Evolutionary conservation across 768 basidiomycete genomes (phyloP), one percentile per base, ranked within the genome.

Genomic region (Daedalea quercina): DNA sequence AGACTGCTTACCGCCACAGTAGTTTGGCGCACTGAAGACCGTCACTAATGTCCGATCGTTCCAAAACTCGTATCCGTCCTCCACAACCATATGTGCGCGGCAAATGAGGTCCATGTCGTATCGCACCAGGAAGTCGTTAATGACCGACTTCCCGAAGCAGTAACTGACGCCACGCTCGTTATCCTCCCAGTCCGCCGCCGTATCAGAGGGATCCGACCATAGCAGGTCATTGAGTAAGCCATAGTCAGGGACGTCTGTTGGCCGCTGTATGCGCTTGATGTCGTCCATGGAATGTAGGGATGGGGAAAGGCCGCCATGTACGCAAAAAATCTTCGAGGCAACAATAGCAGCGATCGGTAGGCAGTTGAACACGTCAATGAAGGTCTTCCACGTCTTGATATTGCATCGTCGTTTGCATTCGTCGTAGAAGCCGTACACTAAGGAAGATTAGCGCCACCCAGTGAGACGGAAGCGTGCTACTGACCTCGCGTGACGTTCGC

Each of bases 31-130:
- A 61, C 93, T 95, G 71, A 99, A 99, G 51, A 99, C 94, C 1
- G 96, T 99, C 50, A 99, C 96, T 60, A 99, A 72, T 45, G 96
- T 97, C 60, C 96, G 82, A 64, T 99, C 96, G 63, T 98, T 97
- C 91, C 96, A 99, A 66, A 99, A 99, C 74, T 99, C 96, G 65
- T 98, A 97, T 8, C 95, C 95, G 64, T 94, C 92, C 68, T 99
- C 96, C 57, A 99, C 96, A 43, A 99, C 96, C 96, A 98, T 98
- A 71, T 99, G 96, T 47, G 96, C 96, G 47, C 96, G 87, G 75
- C 96, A 98, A 72, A 99, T 98, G 57, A 99, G 78, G 71, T 99
- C 95, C 89, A 99, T 97, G 70, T 99, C 95, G 66, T 94, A 94
- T 57, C 88, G 84, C 58, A 86, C 84, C 52, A 98, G 74, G 76